Conservation (phyloP, 768 basidiomycete species). For the Boletales sp. region DNA sequence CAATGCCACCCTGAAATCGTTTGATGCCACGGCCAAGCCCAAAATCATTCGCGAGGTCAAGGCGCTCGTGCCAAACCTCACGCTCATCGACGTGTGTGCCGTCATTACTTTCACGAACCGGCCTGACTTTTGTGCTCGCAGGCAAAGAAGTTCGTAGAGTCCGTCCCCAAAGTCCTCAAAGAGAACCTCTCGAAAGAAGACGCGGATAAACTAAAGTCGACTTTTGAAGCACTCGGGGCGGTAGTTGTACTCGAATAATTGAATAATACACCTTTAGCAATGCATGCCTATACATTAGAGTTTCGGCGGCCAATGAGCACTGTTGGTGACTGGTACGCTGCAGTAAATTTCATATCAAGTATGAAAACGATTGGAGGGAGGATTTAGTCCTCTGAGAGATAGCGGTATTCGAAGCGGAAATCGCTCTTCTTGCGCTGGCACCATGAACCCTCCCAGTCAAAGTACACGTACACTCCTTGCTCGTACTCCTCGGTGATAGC, state of each 20-base stretch:
- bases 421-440: conserved; percentile 97
- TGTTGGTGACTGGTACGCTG: conserved; percentile 16
- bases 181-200: conserved; percentile 96
- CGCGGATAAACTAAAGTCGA: conserved; percentile 91
- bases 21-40: conserved; percentile 87
- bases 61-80: conserved; percentile 91
- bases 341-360: conserved; percentile 23
- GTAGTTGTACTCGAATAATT: conserved; percentile 78
- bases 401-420: conserved; percentile 95
- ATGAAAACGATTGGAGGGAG: conserved; percentile 1
- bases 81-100: conserved; percentile 86
- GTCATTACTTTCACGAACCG: background rate
- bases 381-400: conserved; percentile 74
- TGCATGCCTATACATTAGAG: conserved; percentile 16
- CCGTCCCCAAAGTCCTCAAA: conserved; percentile 87
- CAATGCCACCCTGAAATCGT: conserved; percentile 91
- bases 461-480: conserved; percentile 98
- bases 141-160: conserved; percentile 99
- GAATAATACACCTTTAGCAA: conserved; percentile 8
- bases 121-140: conserved; percentile 29
- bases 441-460: conserved; percentile 99
- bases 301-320: conserved; percentile 11
- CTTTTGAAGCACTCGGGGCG: conserved; percentile 87
- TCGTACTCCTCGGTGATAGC: conserved; percentile 99
- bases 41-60: conserved; percentile 99